These are phyloP conservation scores for Rhodotorula sp. DNA, from an alignment of 1,284 basidiomycete species.

Conservation along the genomic window DNA sequence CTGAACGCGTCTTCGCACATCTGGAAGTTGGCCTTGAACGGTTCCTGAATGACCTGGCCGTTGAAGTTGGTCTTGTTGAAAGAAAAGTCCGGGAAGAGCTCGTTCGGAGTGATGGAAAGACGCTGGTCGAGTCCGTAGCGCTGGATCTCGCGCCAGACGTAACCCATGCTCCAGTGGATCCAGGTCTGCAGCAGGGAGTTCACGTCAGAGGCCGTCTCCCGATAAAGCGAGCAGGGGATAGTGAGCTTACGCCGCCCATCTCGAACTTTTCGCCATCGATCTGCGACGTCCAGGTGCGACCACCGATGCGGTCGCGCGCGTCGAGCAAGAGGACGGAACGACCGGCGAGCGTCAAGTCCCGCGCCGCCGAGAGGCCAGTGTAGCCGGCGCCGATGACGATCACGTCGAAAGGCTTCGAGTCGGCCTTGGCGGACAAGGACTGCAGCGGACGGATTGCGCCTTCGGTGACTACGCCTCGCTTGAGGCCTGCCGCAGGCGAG, in stretches of 20 bases:
- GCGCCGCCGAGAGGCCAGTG: slow-evolving; percentile 9
- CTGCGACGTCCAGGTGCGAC: slow-evolving; percentile 19
- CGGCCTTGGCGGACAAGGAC: neutral
- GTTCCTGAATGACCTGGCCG: slow-evolving; percentile 4
- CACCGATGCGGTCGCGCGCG: slow-evolving; percentile 19
- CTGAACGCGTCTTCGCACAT: slow-evolving; percentile 11
- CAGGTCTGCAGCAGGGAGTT: neutral
- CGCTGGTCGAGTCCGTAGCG: slow-evolving; percentile 10
- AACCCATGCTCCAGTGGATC: slow-evolving; percentile 28
- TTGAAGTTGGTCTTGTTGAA: slow-evolving; percentile 9
- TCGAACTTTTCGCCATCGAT: slow-evolving; percentile 18
- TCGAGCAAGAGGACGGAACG: slow-evolving; percentile 12
- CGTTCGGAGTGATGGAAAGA: slow-evolving; percentile 13
- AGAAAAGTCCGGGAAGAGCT: slow-evolving; percentile 8
- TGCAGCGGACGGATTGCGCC: slow-evolving; percentile 2
- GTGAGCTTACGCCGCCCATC: slow-evolving; percentile 12
- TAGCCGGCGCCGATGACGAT: slow-evolving; percentile 17
- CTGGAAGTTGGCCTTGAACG: slow-evolving; percentile 4
- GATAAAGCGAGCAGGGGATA: neutral
- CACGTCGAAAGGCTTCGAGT: slow-evolving; percentile 1
- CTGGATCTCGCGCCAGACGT: slow-evolving; percentile 12
- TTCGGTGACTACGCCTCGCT: slow-evolving; percentile 5
- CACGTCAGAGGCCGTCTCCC: neutral
- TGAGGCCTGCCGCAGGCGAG: neutral
- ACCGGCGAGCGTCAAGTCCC: slow-evolving; percentile 12